Percentiles rank a stretch among this genome's conserved stretches.
phyloP scores from a whole-genome alignment of 1,284 basidiomycete genomes.

The Heterobasidion occidentale region DNA sequence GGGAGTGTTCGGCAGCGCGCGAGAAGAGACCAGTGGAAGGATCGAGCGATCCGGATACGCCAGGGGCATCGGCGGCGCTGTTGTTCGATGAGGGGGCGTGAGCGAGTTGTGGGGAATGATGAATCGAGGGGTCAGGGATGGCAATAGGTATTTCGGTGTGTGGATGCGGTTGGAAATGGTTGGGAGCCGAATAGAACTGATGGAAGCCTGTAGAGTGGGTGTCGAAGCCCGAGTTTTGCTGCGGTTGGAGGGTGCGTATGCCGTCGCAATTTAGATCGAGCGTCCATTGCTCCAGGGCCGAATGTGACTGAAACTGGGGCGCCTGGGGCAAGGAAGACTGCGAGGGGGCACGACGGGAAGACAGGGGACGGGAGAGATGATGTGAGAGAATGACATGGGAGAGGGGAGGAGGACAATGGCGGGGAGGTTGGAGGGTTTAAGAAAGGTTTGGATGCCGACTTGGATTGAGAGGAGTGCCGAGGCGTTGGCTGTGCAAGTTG shows the following conservation, averaged over 20 bases:
- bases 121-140: not conserved
- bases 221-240: too few relatives aligned
- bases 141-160: too few relatives aligned
- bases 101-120: not conserved
- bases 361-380: not conserved
- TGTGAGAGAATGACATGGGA: not conserved
- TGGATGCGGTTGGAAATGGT: too few relatives aligned
- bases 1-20: slow-evolving; percentile 48
- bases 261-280: too few relatives aligned
- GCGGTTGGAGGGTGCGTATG: too few relatives aligned
- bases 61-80: not conserved
- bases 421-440: not conserved
- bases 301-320: not conserved
- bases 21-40: slow-evolving; percentile 52
- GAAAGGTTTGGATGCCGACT: not conserved
- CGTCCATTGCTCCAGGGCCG: too few relatives aligned
- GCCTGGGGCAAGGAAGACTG: not conserved
- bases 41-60: slow-evolving; percentile 42
- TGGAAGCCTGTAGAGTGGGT: too few relatives aligned
- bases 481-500: too few relatives aligned
- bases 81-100: not conserved
- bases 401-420: not conserved
- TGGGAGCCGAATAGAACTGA: too few relatives aligned
- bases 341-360: not conserved
- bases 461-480: too few relatives aligned